A percentile compares a stretch with the other conserved stretches of the same genome.
Conservation (phyloP, 2,329 filamentous ascomycete genomes). For the Fragosphaeria purpurea region DNA sequence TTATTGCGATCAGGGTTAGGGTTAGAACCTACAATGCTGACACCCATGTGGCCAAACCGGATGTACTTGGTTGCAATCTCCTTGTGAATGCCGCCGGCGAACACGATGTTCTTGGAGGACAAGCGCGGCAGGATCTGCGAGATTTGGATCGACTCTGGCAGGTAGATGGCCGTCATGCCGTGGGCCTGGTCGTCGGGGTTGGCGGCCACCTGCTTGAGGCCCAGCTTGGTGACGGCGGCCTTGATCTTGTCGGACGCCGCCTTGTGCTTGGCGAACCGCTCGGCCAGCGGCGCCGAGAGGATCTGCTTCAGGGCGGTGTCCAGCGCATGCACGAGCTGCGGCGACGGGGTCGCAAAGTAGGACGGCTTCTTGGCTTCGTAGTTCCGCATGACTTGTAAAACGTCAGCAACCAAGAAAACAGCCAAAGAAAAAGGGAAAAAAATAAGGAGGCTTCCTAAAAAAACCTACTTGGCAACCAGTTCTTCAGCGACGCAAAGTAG, state of each 20-base stretch:
- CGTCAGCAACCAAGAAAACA: background rate
- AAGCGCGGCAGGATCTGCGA: conserved; percentile 79
- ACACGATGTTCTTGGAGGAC: conserved; percentile 78
- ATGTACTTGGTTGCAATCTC: conserved; percentile 91
- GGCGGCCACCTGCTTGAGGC: conserved; percentile 74
- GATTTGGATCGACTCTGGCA: conserved; percentile 73
- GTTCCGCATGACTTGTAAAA: conserved; percentile 76
- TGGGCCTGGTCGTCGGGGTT: conserved; percentile 89
- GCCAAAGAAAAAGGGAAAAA: background rate
- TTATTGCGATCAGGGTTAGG: too few species aligned
- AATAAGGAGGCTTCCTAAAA: background rate
- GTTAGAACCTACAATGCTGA: conserved; percentile 59
- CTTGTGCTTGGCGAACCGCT: conserved; percentile 75
- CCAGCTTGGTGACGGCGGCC: conserved; percentile 67
- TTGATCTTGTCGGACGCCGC: conserved; percentile 78
- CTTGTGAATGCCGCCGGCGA: conserved; percentile 92
- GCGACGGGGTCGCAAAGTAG: conserved; percentile 94
- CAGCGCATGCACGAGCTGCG: conserved; percentile 85
- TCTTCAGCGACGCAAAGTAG: conserved; percentile 95
- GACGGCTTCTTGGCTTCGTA: conserved; percentile 97
- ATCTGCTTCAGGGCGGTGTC: conserved; percentile 85
- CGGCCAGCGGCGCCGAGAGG: conserved; percentile 64
- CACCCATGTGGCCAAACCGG: conserved; percentile 95
- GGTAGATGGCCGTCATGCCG: conserved; percentile 95
- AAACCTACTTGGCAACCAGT: conserved; percentile 78